A percentile compares a stretch with the other conserved stretches of the same genome.
phyloP scores from a whole-genome alignment of 257 asterid genomes.

The Solanum rostratum region DNA sequence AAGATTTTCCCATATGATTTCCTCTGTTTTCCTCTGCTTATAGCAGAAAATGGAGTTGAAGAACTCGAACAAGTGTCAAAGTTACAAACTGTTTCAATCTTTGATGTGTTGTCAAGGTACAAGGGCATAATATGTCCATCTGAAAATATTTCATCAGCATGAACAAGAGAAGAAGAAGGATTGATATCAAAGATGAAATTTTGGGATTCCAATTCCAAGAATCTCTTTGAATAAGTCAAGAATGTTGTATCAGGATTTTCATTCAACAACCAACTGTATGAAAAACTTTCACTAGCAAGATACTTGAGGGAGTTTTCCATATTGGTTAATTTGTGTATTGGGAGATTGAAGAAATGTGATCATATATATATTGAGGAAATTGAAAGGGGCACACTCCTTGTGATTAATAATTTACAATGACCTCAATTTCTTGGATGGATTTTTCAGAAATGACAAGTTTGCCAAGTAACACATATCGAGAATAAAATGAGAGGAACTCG shows the following conservation, averaged over 20 bases:
- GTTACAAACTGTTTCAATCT: neutral
- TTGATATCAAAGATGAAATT: constrained; percentile 12
- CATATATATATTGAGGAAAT: neutral
- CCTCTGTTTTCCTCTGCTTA: neutral
- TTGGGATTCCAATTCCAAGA: neutral
- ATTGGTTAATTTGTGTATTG: neutral
- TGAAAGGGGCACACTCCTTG: neutral
- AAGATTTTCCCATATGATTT: neutral
- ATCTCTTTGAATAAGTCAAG: neutral
- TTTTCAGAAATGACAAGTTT: neutral
- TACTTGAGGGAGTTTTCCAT: constrained; percentile 18
- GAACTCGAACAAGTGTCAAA: neutral
- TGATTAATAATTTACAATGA: neutral
- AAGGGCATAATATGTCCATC: constrained; percentile 17
- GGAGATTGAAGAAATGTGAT: neutral
- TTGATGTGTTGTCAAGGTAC: neutral
- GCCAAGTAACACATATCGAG: neutral
- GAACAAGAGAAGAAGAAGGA: constrained; percentile 3
- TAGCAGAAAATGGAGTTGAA: neutral
- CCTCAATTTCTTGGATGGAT: neutral
- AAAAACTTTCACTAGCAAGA: constrained; percentile 32
- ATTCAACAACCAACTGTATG: constrained; percentile 25
- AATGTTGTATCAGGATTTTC: neutral
- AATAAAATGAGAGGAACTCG: neutral
- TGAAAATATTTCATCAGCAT: constrained; percentile 23